Evolutionary conservation across 108 stramenopile species (phyloP).

Genomic region (Fistulifera pelliculosa): DNA sequence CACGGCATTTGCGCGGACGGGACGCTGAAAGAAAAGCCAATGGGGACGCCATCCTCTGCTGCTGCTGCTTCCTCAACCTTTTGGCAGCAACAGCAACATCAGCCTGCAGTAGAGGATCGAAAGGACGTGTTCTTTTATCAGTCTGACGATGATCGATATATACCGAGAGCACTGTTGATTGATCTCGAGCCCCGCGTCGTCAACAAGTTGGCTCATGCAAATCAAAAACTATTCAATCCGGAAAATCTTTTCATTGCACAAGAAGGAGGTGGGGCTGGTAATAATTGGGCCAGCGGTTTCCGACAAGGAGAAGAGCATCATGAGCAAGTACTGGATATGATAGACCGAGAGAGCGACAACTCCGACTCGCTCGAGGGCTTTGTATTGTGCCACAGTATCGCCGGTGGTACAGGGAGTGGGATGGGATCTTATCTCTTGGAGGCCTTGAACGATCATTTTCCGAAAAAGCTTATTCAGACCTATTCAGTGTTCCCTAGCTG

Average conservation of each 20-base stretch:
- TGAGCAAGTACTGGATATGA: slow-evolving; percentile 97
- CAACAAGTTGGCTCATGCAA: slow-evolving; percentile 74
- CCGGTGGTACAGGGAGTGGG: slow-evolving; percentile 97
- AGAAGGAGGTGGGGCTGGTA: slow-evolving; percentile 98
- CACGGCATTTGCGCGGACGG: slow-evolving; percentile 94
- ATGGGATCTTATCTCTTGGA: slow-evolving; percentile 97
- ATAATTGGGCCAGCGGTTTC: slow-evolving; percentile 96
- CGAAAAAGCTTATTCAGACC: slow-evolving; percentile 97
- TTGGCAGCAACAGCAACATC: background rate
- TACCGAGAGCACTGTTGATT: slow-evolving; percentile 92
- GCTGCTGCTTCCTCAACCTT: background rate
- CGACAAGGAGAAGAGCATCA: slow-evolving; percentile 89
- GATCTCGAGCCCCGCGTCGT: slow-evolving; percentile 98
- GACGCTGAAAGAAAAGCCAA: slow-evolving; percentile 46
- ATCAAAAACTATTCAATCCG: slow-evolving; percentile 88
- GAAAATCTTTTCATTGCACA: slow-evolving; percentile 93
- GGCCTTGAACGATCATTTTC: slow-evolving; percentile 96
- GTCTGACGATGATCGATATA: slow-evolving; percentile 88
- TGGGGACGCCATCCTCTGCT: slow-evolving; percentile 3
- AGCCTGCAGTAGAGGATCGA: slow-evolving; percentile 81
- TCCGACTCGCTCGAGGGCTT: slow-evolving; percentile 97
- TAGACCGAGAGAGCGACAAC: slow-evolving; percentile 97
- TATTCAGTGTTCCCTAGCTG: slow-evolving; percentile 98
- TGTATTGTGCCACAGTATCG: slow-evolving; percentile 94
- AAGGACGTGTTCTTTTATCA: slow-evolving; percentile 99